phyloP scores from a whole-genome alignment of 768 basidiomycete genomes.

The Lyophyllum atratum region DNA sequence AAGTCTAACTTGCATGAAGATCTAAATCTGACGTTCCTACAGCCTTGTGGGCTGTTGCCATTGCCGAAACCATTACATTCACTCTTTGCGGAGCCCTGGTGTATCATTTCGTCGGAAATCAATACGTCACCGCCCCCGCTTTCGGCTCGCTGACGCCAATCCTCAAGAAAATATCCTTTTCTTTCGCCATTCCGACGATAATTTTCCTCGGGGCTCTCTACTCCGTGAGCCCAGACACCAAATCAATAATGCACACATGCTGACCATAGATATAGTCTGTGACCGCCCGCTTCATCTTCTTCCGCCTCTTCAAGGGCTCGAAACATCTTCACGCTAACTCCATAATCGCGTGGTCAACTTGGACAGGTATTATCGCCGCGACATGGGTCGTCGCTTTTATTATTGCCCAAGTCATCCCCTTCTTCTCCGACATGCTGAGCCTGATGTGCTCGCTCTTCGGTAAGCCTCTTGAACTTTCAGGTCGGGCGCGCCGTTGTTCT shows the following conservation, averaged over 20 bases:
- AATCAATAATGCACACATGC: background rate
- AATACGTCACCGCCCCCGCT: constrained; percentile 46
- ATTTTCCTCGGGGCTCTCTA: constrained; percentile 46
- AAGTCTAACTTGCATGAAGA: background rate
- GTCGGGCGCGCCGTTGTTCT: background rate
- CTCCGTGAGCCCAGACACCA: constrained; percentile 28
- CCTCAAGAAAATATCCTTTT: constrained; percentile 45
- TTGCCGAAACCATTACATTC: constrained; percentile 43
- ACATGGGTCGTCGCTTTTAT: constrained; percentile 36
- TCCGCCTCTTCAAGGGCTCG: constrained; percentile 41
- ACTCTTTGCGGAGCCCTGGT: constrained; percentile 45
- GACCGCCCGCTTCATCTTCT: constrained; percentile 45
- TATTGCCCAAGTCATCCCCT: constrained; percentile 36
- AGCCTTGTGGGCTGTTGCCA: constrained; percentile 46
- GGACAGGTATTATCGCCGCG: constrained; percentile 31
- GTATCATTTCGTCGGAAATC: constrained; percentile 39
- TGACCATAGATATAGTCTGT: constrained; percentile 30
- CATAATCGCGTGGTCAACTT: constrained; percentile 29
- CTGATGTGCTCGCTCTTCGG: constrained; percentile 46
- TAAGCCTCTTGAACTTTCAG: constrained; percentile 13
- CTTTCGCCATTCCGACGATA: constrained; percentile 48
- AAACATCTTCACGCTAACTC: constrained; percentile 37
- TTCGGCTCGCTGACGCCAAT: constrained; percentile 40
- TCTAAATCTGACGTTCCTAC: background rate
- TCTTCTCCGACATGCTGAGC: constrained; percentile 41